Conservation (phyloP, 805 yeast species). For the Ogataea populi-albae region DNA sequence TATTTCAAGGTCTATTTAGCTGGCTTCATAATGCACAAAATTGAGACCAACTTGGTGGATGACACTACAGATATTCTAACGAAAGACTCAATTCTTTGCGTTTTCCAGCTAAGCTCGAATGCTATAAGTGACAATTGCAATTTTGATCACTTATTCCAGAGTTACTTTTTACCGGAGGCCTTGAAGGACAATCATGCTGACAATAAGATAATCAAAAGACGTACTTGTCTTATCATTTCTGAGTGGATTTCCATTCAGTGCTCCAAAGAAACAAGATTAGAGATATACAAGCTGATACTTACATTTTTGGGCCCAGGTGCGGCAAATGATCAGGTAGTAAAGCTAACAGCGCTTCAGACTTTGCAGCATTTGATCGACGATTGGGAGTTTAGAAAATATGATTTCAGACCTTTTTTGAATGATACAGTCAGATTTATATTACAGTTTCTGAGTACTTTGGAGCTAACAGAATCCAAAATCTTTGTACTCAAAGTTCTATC, state of each 20-base stretch:
- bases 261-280: constrained; percentile 52
- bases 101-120: constrained; percentile 74
- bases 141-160: constrained; percentile 60
- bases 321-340: constrained; percentile 73
- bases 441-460: constrained; percentile 46
- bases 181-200: constrained; percentile 45
- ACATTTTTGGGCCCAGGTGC: constrained; percentile 41
- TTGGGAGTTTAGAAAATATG: constrained; percentile 75
- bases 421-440: constrained; percentile 50
- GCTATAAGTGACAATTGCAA: constrained; percentile 64
- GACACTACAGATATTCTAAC: constrained; percentile 46
- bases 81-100: constrained; percentile 78
- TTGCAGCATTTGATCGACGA: constrained; percentile 71
- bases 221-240: constrained; percentile 70
- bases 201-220: constrained; percentile 64
- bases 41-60: constrained; percentile 40
- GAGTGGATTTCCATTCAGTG: constrained; percentile 79
- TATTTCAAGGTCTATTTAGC: constrained; percentile 57
- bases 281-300: constrained; percentile 57
- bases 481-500: constrained; percentile 67
- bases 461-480: constrained; percentile 72
- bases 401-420: constrained; percentile 63
- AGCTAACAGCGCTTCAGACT: constrained; percentile 68
- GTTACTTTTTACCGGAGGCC: constrained; percentile 68
- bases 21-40: constrained; percentile 55